These are phyloP conservation scores for Paspalum notatum DNA, from an alignment of 176 grass and related monocot species.

Conservation along the genomic window DNA sequence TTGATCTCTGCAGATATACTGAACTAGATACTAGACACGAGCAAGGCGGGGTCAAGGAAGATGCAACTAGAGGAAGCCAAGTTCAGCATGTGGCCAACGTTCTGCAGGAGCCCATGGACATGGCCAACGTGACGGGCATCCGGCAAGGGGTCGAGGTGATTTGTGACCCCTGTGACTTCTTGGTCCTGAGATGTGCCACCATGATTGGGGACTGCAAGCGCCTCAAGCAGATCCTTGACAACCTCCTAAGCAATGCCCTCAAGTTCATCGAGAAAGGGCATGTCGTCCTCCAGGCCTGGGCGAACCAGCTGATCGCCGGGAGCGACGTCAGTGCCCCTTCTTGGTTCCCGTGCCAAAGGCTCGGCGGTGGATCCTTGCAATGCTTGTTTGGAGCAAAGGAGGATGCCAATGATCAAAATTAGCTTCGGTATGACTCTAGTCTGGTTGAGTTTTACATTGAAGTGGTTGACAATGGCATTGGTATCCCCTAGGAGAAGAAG, in stretches of 20 bases:
- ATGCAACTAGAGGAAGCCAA: conserved; percentile 57
- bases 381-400: conserved; percentile 27
- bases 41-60: conserved; percentile 83
- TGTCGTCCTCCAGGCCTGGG: conserved; percentile 63
- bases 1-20: conserved; percentile 58
- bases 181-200: conserved; percentile 37
- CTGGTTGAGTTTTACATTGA: conserved; percentile 68
- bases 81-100: conserved; percentile 72
- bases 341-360: conserved; percentile 15
- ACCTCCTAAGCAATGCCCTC: conserved; percentile 74
- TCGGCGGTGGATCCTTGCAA: not conserved
- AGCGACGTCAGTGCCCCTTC: conserved; percentile 24
- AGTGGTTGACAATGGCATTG: conserved; percentile 72
- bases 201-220: conserved; percentile 59
- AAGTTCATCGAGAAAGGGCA: conserved; percentile 72
- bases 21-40: conserved; percentile 74
- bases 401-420: not conserved
- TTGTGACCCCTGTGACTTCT: conserved; percentile 82
- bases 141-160: conserved; percentile 65
- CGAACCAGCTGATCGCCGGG: conserved; percentile 48
- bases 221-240: conserved; percentile 81
- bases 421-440: conserved; percentile 32
- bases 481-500: conserved; percentile 70
- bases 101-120: conserved; percentile 75
- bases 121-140: conserved; percentile 53